Evolutionary conservation across 306 rosid genomes (phyloP), one percentile per base, ranked within the genome.

Genomic region (Sicyos edulis): DNA sequence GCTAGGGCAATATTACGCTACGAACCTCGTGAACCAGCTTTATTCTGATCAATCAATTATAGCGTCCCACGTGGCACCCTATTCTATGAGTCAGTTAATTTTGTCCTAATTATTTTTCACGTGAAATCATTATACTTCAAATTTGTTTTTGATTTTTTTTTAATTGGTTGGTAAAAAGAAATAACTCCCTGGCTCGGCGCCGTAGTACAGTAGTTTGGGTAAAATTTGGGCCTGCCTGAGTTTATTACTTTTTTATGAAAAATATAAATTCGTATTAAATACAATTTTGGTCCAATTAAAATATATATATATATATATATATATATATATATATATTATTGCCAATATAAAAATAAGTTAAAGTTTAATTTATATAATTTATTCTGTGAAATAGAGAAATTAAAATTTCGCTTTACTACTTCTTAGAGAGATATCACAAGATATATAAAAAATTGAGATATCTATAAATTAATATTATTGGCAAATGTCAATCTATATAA

Each of bases 51-150:
- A 8, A 4, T 16, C 73, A 51, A 24, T 69, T 50, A 69, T 69
- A 22, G 4, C 7, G 0, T 45, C 4, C 72, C 72, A 68, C 57
- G 44, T 68, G 57, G 71, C 71, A 20, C 10, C 12, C 16, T 61
- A 32, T 21, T 44, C n/a, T 7, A 12, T 3, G 17, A 10, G n/a
- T 19, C 37, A 47, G 15, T 49, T 0, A 40, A 10, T 21, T 60
- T 59, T 67, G 3, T 19, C 34, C 72, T 44, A 21, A 66, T 20
- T 47, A 11, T 42, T 17, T 62, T 65, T 65, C 54, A 42, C 71
- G 71, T 42, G 32, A 65, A 64, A 17, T 64, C 1, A 17, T 64
- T 32, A n/a, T 64, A n/a, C 1, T 0, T 1, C 17, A 37, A 42
- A 20, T 57, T 15, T 4, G 0, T 8, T 0, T 9, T 9, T 42